Conservation (phyloP, 2,329 filamentous ascomycete species). For the Pseudogymnoascus sp. region DNA sequence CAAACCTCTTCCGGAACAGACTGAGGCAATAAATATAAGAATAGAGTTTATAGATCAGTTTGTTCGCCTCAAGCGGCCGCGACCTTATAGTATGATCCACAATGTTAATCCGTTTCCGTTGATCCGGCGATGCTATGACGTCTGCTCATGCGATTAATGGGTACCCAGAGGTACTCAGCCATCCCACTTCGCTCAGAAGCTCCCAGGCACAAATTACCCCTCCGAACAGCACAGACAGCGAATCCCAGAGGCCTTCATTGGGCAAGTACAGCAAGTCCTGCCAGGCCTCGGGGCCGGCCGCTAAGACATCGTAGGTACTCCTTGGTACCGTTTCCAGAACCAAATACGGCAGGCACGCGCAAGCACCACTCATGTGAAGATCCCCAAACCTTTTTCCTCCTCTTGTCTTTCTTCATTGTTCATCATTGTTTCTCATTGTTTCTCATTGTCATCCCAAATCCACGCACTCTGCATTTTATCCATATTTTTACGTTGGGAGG, state of each 20-base stretch:
- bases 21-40: not conserved
- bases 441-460: not conserved
- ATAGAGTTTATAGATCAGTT: not conserved
- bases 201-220: not conserved
- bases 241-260: not conserved
- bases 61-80: not conserved
- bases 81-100: slow-evolving; percentile 5
- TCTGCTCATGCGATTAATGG: not conserved
- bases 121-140: not conserved
- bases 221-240: not conserved
- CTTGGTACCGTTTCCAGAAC: not conserved
- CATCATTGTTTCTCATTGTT: not conserved
- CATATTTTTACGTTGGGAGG: not conserved
- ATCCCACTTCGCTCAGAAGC: not conserved
- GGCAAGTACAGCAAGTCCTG: not conserved
- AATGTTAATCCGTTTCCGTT: slow-evolving; percentile 7
- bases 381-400: not conserved
- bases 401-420: not conserved
- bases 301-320: not conserved
- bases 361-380: not conserved
- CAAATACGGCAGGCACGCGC: not conserved
- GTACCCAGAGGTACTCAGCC: slow-evolving; percentile 1
- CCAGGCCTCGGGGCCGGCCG: not conserved
- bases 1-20: slow-evolving; percentile 2
- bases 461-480: not conserved